Evolutionary conservation across 139 green algal species (phyloP).

Genomic region (Haematococcus lacustris): DNA sequence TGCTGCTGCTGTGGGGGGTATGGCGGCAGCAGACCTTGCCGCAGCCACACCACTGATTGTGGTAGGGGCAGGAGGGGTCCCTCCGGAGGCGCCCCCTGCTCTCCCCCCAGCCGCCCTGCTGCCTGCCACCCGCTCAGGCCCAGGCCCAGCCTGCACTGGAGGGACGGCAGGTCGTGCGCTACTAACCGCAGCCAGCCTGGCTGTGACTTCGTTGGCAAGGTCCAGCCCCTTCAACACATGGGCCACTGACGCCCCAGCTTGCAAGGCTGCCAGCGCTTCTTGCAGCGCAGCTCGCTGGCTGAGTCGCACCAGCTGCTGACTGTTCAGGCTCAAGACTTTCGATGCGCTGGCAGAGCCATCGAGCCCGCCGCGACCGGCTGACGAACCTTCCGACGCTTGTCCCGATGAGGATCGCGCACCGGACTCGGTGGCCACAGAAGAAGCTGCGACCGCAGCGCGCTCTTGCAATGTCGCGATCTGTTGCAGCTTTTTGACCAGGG

Average conservation of each 20-base stretch:
- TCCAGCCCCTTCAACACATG: conserved; percentile 13
- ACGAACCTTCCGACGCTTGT: too few relatives aligned
- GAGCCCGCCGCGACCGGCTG: too few relatives aligned
- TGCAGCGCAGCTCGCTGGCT: conserved; percentile 31
- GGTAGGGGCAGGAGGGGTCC: too few relatives aligned
- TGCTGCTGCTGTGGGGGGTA: background rate
- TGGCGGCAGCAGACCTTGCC: background rate
- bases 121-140: background rate
- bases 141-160: background rate
- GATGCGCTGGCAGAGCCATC: too few relatives aligned
- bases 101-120: too few relatives aligned
- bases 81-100: too few relatives aligned
- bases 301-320: conserved; percentile 74
- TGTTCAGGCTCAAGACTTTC: conserved; percentile 58
- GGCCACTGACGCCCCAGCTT: conserved; percentile 10
- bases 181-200: conserved; percentile 9
- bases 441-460: background rate
- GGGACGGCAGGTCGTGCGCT: background rate
- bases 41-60: too few relatives aligned
- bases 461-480: conserved; percentile 39
- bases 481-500: conserved; percentile 77
- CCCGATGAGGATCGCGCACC: too few relatives aligned
- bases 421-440: background rate
- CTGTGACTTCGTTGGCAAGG: conserved; percentile 7
- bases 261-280: conserved; percentile 35